Evolutionary conservation across 2,329 filamentous ascomycete species (phyloP).

Genomic region (Cladosporium oxysporum): DNA sequence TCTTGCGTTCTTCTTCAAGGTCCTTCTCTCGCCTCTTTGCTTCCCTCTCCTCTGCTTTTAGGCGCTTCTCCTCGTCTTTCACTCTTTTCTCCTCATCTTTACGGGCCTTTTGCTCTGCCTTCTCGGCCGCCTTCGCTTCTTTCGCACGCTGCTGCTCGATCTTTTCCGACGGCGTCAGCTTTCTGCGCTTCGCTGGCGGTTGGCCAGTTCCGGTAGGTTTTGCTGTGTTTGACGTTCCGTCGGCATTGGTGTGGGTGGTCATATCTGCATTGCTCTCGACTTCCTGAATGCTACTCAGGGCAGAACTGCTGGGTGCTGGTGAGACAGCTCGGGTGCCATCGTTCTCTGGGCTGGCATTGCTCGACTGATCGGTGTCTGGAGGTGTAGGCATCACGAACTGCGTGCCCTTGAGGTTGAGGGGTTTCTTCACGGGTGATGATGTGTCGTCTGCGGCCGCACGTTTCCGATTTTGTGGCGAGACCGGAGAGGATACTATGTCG

Average conservation of each 20-base stretch:
- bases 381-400: slow-evolving; percentile 40
- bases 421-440: slow-evolving; percentile 29
- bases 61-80: slow-evolving; percentile 34
- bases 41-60: slow-evolving; percentile 43
- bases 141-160: slow-evolving; percentile 44
- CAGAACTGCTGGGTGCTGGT: slow-evolving; percentile 37
- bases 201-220: slow-evolving; percentile 21
- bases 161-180: slow-evolving; percentile 39
- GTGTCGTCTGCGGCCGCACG: slow-evolving; percentile 31
- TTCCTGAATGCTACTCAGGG: slow-evolving; percentile 36
- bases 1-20: slow-evolving; percentile 33
- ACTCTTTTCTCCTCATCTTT: slow-evolving; percentile 38
- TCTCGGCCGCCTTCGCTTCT: slow-evolving; percentile 44
- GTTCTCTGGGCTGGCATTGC: slow-evolving; percentile 31
- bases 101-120: slow-evolving; percentile 41
- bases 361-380: slow-evolving; percentile 37
- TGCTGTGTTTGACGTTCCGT: slow-evolving; percentile 3
- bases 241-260: slow-evolving; percentile 19
- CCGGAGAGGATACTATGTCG: slow-evolving; percentile 33
- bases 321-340: slow-evolving; percentile 29
- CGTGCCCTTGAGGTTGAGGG: slow-evolving; percentile 36
- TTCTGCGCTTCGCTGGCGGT: slow-evolving; percentile 45
- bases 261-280: slow-evolving; percentile 22
- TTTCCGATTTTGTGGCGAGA: slow-evolving; percentile 30
- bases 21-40: slow-evolving; percentile 46